Base-by-base conservation (phyloP, 2,329 filamentous ascomycete genomes). In the Thielaviopsis euricoi region DNA sequence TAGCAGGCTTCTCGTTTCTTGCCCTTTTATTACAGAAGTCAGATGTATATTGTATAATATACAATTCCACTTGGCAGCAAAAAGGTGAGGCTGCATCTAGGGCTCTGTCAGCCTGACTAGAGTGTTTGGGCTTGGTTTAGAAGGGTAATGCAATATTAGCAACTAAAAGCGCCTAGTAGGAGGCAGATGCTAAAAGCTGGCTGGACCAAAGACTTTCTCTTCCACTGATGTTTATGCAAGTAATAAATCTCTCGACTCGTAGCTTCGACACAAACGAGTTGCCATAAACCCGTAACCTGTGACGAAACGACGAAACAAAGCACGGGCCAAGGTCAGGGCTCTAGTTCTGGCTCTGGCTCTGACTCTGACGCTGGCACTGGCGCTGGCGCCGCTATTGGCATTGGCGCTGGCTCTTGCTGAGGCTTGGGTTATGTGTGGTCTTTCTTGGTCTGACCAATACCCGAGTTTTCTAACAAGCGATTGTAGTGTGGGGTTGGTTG, bases 281-380 rank as follows among this genome's bases (percentile, higher is more conserved):
- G 7, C 43, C 43, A 48, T 48, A n/a, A 33, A 33, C 29, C 51
- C 23, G 25, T 52, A 57, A 53, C 37, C 37, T 29, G 50, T 53
- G 48, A 51, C 51, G 29, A 53, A 57, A 54, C 51, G 26, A 54
- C 51, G 43, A 56, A 57, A 60, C 55, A 57, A 57, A 43, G 54
- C 50, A 56, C 58, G 50, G 56, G 55, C 50, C 50, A 29, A 55
- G 37, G 21, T 26, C n/a, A 19, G 17, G 43, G 43, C 7, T 48
- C 15, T 46, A 12, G 37, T 3, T 40, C 17, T n/a, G 13, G 37
- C 37, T n/a, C 5, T 43, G 13, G 17, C 12, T 33, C 6, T 33
- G n/a, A n/a, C n/a, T n/a, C n/a, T n/a, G n/a, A n/a, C n/a, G n/a
- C n/a, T n/a, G n/a, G n/a, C n/a, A n/a, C n/a, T n/a, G n/a, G n/a